Base-by-base conservation (phyloP, 768 basidiomycete species). In the Mycena chlorophos region DNA sequence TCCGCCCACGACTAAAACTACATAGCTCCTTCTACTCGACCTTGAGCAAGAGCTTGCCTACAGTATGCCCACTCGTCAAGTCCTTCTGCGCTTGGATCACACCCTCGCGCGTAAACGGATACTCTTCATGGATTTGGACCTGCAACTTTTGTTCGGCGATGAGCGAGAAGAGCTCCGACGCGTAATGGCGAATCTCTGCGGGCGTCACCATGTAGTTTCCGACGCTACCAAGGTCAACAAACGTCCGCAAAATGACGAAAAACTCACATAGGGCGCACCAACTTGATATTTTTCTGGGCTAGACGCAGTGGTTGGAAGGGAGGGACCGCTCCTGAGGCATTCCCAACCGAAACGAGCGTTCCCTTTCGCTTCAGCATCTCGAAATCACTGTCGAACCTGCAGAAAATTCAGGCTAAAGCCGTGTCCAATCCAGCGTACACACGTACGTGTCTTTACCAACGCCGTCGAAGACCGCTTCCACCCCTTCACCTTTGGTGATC, bases 381-480 rank as follows among this genome's bases (percentile, higher is more conserved):
- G 72, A 96, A 91, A 74, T 95, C 78, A 56, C 80, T 78, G 57
- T 91, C 88, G 67, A 88, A 89, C 5, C 88, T 90, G 62, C 16
- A 23, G 37, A 51, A 53, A 52, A 19, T 54, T 19, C 38, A 43
- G 17, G 27, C 39, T 17, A 26, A 30, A 19, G 20, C n/a, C 30
- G 49, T 16, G 47, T 39, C 54, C 31, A 13, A 55, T 34, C 31
- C 31, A 8, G 31, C n/a, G n/a, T n/a, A n/a, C n/a, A n/a, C 20
- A 77, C 88, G 55, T 71, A 95, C 82, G 94, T 98, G 69, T 93
- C 90, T 75, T 91, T 95, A 1, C 96, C 96, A 19, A 99, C 93
- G 25, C 96, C 96, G 65, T 99, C 96, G 65, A 89, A 96, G 22
- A 93, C 82, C 14, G 84, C 95, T 58, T 96, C 82, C 4, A 93